Percentiles rank a stretch among this genome's conserved stretches.
Conservation (phyloP, 768 basidiomycete species). For the Aureoboletus auriporus region DNA sequence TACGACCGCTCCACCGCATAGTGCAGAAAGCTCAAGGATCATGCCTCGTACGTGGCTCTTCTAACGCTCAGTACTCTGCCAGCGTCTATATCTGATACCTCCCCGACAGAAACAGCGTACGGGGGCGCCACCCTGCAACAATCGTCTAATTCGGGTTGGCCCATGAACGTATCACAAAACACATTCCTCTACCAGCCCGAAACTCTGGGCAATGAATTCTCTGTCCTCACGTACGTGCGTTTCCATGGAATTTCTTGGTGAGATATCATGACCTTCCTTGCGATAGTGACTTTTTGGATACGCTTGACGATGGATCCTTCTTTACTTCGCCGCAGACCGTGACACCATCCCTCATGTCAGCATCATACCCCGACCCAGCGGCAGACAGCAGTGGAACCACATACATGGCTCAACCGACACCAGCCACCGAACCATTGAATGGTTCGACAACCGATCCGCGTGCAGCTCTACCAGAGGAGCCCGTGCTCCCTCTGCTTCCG, state of each 20-base stretch:
- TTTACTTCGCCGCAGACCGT: constrained; percentile 57
- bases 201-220: constrained; percentile 76
- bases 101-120: constrained; percentile 22
- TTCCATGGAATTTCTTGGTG: background rate
- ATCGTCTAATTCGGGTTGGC: constrained; percentile 45
- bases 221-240: constrained; percentile 64
- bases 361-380: constrained; percentile 18
- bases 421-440: constrained; percentile 19
- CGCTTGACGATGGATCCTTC: constrained; percentile 80
- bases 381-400: constrained; percentile 8
- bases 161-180: constrained; percentile 46
- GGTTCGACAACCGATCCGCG: constrained; percentile 20
- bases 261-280: background rate
- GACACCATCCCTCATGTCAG: constrained; percentile 45
- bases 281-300: constrained; percentile 80
- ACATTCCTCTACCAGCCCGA: constrained; percentile 70
- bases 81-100: background rate
- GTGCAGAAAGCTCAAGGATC: constrained; percentile 32
- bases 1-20: constrained; percentile 21
- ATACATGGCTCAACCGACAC: constrained; percentile 13
- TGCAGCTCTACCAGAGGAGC: constrained; percentile 33
- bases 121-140: constrained; percentile 15
- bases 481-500: constrained; percentile 54
- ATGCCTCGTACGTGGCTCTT: constrained; percentile 20
- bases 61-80: background rate